Evolutionary conservation across 139 green algal species (phyloP).

Genomic region (Chlorella sp.): DNA sequence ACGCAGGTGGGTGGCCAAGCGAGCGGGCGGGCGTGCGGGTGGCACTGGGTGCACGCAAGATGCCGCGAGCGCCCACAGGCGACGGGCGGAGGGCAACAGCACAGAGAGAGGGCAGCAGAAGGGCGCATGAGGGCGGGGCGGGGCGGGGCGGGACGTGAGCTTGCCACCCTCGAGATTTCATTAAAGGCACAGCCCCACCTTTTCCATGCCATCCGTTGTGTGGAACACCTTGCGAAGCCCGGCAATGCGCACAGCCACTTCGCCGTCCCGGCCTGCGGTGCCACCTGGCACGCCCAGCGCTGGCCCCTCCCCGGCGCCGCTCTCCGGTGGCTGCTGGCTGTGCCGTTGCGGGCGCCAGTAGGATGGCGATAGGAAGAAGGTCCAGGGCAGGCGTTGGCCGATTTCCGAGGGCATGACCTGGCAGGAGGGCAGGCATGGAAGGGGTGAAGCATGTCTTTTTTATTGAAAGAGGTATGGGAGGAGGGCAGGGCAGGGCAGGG

Average conservation of each 20-base stretch:
- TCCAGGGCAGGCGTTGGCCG: constrained; percentile 42
- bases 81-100: background rate
- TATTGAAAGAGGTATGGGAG: too few relatives aligned
- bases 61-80: background rate
- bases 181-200: constrained; percentile 19
- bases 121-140: background rate
- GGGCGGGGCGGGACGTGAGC: background rate
- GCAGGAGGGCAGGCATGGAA: background rate
- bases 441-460: too few relatives aligned
- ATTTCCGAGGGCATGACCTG: constrained; percentile 52
- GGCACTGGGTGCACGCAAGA: background rate
- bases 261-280: background rate
- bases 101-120: background rate
- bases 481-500: too few relatives aligned
- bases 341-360: constrained; percentile 41
- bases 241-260: constrained; percentile 36
- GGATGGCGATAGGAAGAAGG: constrained; percentile 41
- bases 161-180: background rate
- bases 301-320: background rate
- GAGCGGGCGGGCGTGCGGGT: background rate
- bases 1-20: too few relatives aligned
- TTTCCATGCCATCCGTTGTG: constrained; percentile 46
- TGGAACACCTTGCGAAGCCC: constrained; percentile 49
- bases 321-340: background rate
- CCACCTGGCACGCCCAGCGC: background rate